Evolutionary conservation across 2,329 filamentous ascomycete species (phyloP), one percentile per base, ranked within the genome.

Genomic region (Penicillium sp.): DNA sequence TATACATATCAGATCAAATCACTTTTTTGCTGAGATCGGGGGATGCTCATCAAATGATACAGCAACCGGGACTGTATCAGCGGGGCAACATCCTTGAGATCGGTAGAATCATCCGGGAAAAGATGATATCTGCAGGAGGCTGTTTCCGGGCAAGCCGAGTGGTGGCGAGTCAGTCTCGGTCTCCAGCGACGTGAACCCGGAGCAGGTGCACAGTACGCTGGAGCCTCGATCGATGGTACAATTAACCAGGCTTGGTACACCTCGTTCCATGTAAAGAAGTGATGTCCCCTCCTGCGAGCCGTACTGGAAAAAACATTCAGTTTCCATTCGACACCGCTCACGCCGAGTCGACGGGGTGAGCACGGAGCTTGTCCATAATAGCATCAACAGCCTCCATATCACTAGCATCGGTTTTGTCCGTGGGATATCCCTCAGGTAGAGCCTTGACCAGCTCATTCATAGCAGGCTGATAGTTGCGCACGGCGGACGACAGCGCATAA

Each of bases 331-430:
- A 11, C 52, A 35, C 46, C 58, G n/a, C 60, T 71, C 68, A 75
- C 37, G 70, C 68, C n/a, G 70, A 75, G 16, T 65, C 63, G 13
- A 71, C 64, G 16, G 68, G 63, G 56, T 74, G 73, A 52, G 86
- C 82, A 69, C 85, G 86, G 62, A 97, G 78, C 37, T 81, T 85
- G 55, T 85, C 81, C 74, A 96, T 92, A 52, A 96, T 79, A 33
- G 77, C 80, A 76, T 97, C 92, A 43, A 97, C 87, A 7, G 87
- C 88, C 56, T 93, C 90, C 95, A 98, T 98, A 75, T 97, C 88
- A 22, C 79, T 81, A 0, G 94, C 92, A 72, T 97, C 90, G n/a
- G 94, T 79, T 68, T 87, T 87, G 33, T 83, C 81, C 1, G 76
- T 76, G 72, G 87, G 84, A 53, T 87, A 85, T 52, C 80, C 76